Conservation (phyloP, 441 rosid species). For the Populus hybrid region DNA sequence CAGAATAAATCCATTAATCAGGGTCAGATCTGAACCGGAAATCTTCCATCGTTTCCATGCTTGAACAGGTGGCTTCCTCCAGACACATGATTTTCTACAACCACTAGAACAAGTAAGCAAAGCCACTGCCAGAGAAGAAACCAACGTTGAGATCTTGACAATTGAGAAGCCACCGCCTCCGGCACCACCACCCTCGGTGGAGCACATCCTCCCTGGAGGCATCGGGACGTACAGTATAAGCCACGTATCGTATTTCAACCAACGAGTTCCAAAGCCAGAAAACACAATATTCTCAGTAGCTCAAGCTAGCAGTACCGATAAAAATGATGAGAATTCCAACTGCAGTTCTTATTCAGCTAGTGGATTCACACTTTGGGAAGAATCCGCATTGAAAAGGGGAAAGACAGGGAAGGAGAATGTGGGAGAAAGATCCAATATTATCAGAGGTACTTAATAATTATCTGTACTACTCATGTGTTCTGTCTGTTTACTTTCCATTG, state of each 20-base stretch:
- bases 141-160: conserved; percentile 25
- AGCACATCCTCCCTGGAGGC: conserved; percentile 85
- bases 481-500: not conserved
- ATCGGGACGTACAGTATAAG: conserved; percentile 83
- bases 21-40: not conserved
- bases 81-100: conserved; percentile 80
- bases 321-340: conserved; percentile 59
- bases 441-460: conserved; percentile 48
- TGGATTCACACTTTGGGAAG: conserved; percentile 73
- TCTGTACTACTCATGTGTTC: not conserved
- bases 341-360: conserved; percentile 61
- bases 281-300: conserved; percentile 33
- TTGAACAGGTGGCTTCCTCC: conserved; percentile 51
- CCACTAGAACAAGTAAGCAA: conserved; percentile 58
- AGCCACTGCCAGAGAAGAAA: conserved; percentile 49
- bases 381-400: conserved; percentile 77
- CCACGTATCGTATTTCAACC: conserved; percentile 58
- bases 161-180: conserved; percentile 58
- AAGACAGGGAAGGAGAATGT: conserved; percentile 88
- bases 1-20: not conserved
- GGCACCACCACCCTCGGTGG: conserved; percentile 50
- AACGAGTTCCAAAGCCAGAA: conserved; percentile 65
- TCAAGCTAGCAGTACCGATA: conserved; percentile 44
- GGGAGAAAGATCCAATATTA: conserved; percentile 36
- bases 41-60: not conserved